A percentile compares a stretch with the other conserved stretches of the same genome.
Evolutionary conservation across 495 filamentous ascomycete genomes (phyloP).

Genomic region (Penicillium steckii): DNA sequence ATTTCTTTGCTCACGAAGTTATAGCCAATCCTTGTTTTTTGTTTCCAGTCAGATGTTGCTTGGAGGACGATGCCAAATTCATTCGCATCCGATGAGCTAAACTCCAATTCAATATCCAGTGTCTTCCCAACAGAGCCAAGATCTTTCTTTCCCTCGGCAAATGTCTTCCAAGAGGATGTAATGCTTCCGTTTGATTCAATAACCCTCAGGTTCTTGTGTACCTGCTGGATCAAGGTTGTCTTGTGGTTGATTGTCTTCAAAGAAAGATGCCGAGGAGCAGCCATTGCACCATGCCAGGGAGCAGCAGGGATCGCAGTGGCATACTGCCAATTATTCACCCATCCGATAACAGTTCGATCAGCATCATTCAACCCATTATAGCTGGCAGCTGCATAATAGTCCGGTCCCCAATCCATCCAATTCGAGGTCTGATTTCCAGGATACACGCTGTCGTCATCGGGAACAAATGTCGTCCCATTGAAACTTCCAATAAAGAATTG

Average conservation of each 20-base stretch:
- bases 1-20: conserved; percentile 36
- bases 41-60: conserved; percentile 29
- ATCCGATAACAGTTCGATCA: conserved; percentile 47
- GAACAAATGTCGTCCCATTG: conserved; percentile 33
- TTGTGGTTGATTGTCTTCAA: conserved; percentile 22
- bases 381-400: conserved; percentile 57
- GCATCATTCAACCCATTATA: conserved; percentile 46
- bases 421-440: conserved; percentile 14
- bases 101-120: conserved; percentile 23
- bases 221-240: conserved; percentile 23
- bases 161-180: conserved; percentile 8
- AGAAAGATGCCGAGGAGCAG: conserved; percentile 42
- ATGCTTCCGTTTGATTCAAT: conserved; percentile 3
- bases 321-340: conserved; percentile 65
- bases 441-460: conserved; percentile 20
- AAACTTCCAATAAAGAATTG: conserved; percentile 40
- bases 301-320: conserved; percentile 28
- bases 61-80: conserved; percentile 28
- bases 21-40: conserved; percentile 43
- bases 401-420: conserved; percentile 55
- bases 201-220: conserved; percentile 14
- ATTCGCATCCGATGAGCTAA: conserved; percentile 11
- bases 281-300: conserved; percentile 53
- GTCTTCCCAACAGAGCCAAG: conserved; percentile 19
- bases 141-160: conserved; percentile 11